Conservation (phyloP, 1,284 basidiomycete genomes). For the Ceratobasidium sp. region DNA sequence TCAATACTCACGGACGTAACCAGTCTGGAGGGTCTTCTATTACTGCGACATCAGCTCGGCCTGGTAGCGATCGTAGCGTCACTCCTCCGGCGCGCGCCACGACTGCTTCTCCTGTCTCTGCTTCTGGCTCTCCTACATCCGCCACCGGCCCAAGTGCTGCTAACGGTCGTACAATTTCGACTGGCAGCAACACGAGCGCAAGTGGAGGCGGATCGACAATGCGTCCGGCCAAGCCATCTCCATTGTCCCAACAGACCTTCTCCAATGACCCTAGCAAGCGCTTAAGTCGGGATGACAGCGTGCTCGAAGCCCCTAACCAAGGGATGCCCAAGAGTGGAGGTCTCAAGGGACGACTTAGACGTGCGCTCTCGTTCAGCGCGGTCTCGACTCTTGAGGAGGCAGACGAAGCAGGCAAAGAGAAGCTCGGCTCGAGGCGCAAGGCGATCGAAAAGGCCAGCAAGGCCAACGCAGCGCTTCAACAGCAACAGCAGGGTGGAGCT, state of each 20-base stretch:
- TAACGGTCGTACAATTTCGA: not conserved
- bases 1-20: slow-evolving; percentile 55
- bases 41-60: not conserved
- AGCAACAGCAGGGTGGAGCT: slow-evolving; percentile 41
- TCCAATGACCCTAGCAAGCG: slow-evolving; percentile 75
- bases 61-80: slow-evolving; percentile 16
- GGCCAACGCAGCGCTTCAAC: slow-evolving; percentile 34
- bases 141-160: slow-evolving; percentile 50
- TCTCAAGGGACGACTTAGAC: slow-evolving; percentile 78
- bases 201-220: slow-evolving; percentile 31
- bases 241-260: slow-evolving; percentile 68
- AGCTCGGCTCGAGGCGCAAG: slow-evolving; percentile 36
- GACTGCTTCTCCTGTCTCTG: slow-evolving; percentile 50
- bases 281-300: slow-evolving; percentile 67
- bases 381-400: slow-evolving; percentile 52
- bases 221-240: slow-evolving; percentile 71
- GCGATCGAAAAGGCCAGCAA: slow-evolving; percentile 43
- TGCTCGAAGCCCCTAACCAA: slow-evolving; percentile 65
- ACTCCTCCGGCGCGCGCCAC: slow-evolving; percentile 51
- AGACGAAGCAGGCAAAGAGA: slow-evolving; percentile 31
- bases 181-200: not conserved
- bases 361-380: slow-evolving; percentile 76
- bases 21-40: slow-evolving; percentile 47
- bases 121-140: slow-evolving; percentile 53
- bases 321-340: slow-evolving; percentile 61